Percentiles rank a stretch among this genome's conserved stretches.
phyloP scores from a whole-genome alignment of 768 basidiomycete species.

The Macrolepiota fuliginosa region DNA sequence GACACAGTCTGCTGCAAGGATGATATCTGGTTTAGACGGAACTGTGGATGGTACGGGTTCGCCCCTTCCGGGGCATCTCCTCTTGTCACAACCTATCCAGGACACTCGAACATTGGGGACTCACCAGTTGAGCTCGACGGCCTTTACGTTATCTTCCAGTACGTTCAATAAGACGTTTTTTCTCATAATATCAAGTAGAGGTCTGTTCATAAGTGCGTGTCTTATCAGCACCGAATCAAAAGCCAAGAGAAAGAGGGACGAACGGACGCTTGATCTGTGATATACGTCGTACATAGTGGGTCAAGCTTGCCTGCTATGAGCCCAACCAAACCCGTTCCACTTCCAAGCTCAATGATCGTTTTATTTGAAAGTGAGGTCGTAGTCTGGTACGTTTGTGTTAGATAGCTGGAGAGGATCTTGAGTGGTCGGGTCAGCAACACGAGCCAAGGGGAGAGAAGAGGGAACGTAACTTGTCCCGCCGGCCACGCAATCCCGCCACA shows the following conservation, averaged over 20 bases:
- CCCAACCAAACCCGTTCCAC: slow-evolving; percentile 93
- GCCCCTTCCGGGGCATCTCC: slow-evolving; percentile 51
- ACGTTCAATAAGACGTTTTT: slow-evolving; percentile 70
- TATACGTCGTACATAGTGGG: slow-evolving; percentile 53
- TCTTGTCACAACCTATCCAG: slow-evolving; percentile 11
- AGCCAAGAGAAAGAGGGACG: slow-evolving; percentile 13
- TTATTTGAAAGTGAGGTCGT: slow-evolving; percentile 47
- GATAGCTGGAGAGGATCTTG: slow-evolving; percentile 78
- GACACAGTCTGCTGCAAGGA: slow-evolving; percentile 93
- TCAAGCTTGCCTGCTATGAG: slow-evolving; percentile 74
- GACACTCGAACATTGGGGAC: slow-evolving; percentile 20
- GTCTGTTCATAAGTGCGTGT: slow-evolving; percentile 39
- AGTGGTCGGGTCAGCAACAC: slow-evolving; percentile 11
- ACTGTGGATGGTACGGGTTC: slow-evolving; percentile 46
- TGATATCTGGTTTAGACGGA: slow-evolving; percentile 50
- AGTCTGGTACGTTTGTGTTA: slow-evolving; percentile 48
- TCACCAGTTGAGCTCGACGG: slow-evolving; percentile 82
- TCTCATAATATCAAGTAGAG: slow-evolving; percentile 75
- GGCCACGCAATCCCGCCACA: slow-evolving; percentile 95
- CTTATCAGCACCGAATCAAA: slow-evolving; percentile 11
- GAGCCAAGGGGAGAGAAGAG: slow-evolving; percentile 1
- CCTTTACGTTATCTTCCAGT: slow-evolving; percentile 48
- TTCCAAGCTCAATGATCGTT: slow-evolving; percentile 79
- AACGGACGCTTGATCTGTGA: slow-evolving; percentile 91
- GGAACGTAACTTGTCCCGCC: slow-evolving; percentile 71